Evolutionary conservation across 2,329 filamentous ascomycete species (phyloP), one percentile per base, ranked within the genome.

Genomic region (Colletotrichum brevisporum): DNA sequence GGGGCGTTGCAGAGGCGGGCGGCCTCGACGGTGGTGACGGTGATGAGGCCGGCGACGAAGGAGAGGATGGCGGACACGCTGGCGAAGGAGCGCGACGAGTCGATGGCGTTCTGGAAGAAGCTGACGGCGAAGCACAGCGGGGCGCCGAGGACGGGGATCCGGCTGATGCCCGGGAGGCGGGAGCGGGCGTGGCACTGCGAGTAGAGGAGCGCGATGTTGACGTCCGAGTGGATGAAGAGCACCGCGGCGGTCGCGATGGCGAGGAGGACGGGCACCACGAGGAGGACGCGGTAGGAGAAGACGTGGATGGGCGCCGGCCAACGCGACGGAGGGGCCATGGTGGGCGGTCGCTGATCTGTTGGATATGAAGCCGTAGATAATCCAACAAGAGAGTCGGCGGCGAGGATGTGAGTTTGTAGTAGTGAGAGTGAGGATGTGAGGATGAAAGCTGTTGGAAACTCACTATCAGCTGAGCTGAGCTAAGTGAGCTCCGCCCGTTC

Each of bases 131-230:
- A 87, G 77, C 86, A 88, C 31, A 79, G 67, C 16, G 84, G 82
- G 2, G 83, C 78, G 45, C 84, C 84, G 26, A 88, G 61, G 51
- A 83, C 68, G 6, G 84, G 84, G 2, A 85, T 73, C n/a, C 75
- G 80, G 53, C 81, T 83, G 24, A 88, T 74, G 18, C 59, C 78
- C 12, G 83, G 83, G 24, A 87, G 74, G 16, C 82, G 83, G 9
- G 84, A 76, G 67, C 77, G 83, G 2, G 86, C 79, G 74, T 86
- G 83, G 76, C 86, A 88, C 73, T 87, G 85, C 51, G 84, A 86
- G 78, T 83, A 87, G 68, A 88, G 83, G 70, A 86, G 78, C 18
- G 83, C 81, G 63, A 83, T 78, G 79, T 87, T 85, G 75, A 86
- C 81, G 76, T 87, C 85, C 50, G 82, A 81, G 75, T 85, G 81